phyloP scores from a whole-genome alignment of 2,329 filamentous ascomycete genomes.

The Cordyceps pruinosa region DNA sequence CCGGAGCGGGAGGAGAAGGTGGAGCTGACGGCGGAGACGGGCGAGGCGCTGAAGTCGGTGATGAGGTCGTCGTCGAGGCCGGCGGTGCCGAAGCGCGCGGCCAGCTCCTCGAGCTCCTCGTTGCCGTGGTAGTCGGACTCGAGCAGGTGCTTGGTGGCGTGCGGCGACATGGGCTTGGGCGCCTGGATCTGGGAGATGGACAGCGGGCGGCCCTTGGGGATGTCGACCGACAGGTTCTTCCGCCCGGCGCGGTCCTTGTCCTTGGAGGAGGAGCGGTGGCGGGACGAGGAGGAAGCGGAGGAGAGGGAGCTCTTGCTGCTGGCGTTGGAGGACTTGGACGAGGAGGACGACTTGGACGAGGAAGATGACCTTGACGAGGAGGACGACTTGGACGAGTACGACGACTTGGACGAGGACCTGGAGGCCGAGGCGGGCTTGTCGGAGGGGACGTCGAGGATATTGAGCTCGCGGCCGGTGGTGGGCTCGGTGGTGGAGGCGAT shows the following conservation, averaged over 20 bases:
- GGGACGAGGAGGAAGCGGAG: constrained; percentile 32
- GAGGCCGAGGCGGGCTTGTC: constrained; percentile 31
- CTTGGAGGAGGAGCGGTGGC: constrained; percentile 36
- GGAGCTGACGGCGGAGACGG: constrained; percentile 62
- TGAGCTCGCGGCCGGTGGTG: constrained; percentile 92
- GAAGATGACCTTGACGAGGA: constrained; percentile 31
- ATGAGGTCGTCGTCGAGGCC: constrained; percentile 52
- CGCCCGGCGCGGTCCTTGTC: constrained; percentile 35
- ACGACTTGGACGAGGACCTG: constrained; percentile 32
- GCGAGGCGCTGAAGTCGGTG: constrained; percentile 48
- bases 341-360: constrained; percentile 27
- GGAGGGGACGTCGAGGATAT: constrained; percentile 87
- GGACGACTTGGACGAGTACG: constrained; percentile 41
- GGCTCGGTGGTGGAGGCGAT: constrained; percentile 86
- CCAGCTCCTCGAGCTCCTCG: constrained; percentile 71
- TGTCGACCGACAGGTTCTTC: constrained; percentile 53
- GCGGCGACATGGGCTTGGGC: constrained; percentile 81
- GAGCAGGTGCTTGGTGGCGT: constrained; percentile 82
- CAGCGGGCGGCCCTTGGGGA: constrained; percentile 82
- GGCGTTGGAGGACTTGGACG: constrained; percentile 39
- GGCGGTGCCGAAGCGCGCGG: constrained; percentile 61
- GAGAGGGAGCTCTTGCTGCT: constrained; percentile 34
- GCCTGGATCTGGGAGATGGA: constrained; percentile 85
- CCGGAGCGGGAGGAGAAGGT: constrained; percentile 66
- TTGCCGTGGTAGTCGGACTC: constrained; percentile 69